Conservation (phyloP, 163 green algal species). For the Scenedesmus sp. region DNA sequence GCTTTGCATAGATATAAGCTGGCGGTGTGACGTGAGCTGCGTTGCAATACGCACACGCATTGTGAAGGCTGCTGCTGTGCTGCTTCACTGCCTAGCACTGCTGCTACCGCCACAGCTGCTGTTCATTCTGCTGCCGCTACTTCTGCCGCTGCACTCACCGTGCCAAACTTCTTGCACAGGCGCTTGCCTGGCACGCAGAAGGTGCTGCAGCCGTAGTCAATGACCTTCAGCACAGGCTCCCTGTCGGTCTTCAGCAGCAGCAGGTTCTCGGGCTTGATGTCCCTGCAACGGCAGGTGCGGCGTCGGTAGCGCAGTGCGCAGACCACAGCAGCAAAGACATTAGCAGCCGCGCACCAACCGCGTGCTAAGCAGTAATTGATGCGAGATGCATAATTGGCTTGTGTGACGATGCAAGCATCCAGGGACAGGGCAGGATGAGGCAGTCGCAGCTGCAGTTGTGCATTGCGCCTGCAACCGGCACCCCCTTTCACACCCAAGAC, state of each 20-base stretch:
- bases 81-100: background rate
- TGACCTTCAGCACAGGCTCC: constrained; percentile 60
- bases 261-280: constrained; percentile 75
- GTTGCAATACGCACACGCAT: background rate
- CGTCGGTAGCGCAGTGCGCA: background rate
- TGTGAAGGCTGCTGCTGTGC: background rate
- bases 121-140: too few species aligned
- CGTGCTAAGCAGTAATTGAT: too few species aligned
- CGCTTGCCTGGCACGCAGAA: constrained; percentile 72
- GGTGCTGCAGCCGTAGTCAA: constrained; percentile 78
- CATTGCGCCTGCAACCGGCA: background rate
- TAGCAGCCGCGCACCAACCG: too few species aligned
- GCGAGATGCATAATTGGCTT: too few species aligned
- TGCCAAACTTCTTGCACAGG: constrained; percentile 76
- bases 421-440: too few species aligned
- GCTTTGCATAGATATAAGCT: too few species aligned
- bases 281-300: constrained; percentile 45
- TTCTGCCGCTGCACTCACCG: background rate
- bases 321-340: too few species aligned
- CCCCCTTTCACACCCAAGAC: background rate
- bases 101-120: background rate
- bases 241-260: constrained; percentile 27
- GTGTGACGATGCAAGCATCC: too few species aligned
- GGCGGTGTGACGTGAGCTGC: too few species aligned
- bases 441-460: background rate